Evolutionary conservation across 2,329 filamentous ascomycete species (phyloP).

Genomic region (Apiospora rasikravindrae): DNA sequence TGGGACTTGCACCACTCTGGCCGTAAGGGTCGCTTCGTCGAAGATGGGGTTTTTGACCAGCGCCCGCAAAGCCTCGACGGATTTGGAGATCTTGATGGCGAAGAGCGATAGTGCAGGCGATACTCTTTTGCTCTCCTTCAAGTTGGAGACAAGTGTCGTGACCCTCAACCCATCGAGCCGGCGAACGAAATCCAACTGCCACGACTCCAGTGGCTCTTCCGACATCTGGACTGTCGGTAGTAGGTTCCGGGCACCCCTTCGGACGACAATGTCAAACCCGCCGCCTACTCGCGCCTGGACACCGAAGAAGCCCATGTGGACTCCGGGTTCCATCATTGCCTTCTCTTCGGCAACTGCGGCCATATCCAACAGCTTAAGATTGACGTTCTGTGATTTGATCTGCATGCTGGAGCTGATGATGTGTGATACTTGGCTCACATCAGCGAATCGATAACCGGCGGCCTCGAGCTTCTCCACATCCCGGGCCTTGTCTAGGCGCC

Average conservation of each 20-base stretch:
- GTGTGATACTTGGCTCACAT: slow-evolving; percentile 68
- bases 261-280: slow-evolving; percentile 69
- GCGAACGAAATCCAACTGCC: slow-evolving; percentile 60
- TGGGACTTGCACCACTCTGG: slow-evolving; percentile 46
- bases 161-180: slow-evolving; percentile 54
- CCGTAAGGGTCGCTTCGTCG: slow-evolving; percentile 46
- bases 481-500: slow-evolving; percentile 58
- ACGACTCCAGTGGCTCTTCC: slow-evolving; percentile 56
- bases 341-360: slow-evolving; percentile 58
- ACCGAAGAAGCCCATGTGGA: slow-evolving; percentile 65
- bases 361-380: slow-evolving; percentile 67
- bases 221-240: slow-evolving; percentile 65
- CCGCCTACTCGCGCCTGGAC: slow-evolving; percentile 56
- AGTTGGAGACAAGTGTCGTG: slow-evolving; percentile 42
- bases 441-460: slow-evolving; percentile 79
- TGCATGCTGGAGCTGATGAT: slow-evolving; percentile 77
- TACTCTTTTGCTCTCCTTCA: slow-evolving; percentile 44
- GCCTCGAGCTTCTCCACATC: slow-evolving; percentile 71
- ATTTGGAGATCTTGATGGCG: slow-evolving; percentile 46
- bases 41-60: slow-evolving; percentile 48
- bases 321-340: slow-evolving; percentile 54
- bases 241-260: slow-evolving; percentile 59
- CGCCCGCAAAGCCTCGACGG: slow-evolving; percentile 43
- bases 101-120: slow-evolving; percentile 51
- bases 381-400: slow-evolving; percentile 67